A percentile compares a stretch with the other conserved stretches of the same genome.
phyloP scores from a whole-genome alignment of 192 early-diverging fungal species.

The Coemansia interrupta region DNA sequence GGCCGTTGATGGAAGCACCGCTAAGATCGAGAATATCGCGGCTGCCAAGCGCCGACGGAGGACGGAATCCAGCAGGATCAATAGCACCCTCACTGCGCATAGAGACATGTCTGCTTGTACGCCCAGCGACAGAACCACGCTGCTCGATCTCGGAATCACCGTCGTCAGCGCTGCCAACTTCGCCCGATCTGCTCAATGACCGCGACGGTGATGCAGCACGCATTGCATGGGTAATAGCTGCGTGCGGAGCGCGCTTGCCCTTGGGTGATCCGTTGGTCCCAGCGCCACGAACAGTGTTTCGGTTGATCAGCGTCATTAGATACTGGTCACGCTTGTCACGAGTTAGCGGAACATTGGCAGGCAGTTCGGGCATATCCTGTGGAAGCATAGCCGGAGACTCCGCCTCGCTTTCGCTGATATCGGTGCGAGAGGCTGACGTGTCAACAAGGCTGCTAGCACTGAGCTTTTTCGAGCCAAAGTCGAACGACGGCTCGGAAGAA shows the following conservation, averaged over 20 bases:
- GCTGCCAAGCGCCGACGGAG: constrained; percentile 18
- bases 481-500: constrained; percentile 9
- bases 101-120: constrained; percentile 21
- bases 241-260: constrained; percentile 24
- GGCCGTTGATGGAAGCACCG: constrained; percentile 39
- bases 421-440: background rate
- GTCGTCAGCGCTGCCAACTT: constrained; percentile 16
- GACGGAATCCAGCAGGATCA: constrained; percentile 18
- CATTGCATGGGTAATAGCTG: constrained; percentile 26
- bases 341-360: constrained; percentile 39
- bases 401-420: constrained; percentile 14
- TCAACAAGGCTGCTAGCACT: constrained; percentile 12
- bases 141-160: constrained; percentile 18
- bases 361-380: constrained; percentile 4
- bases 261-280: constrained; percentile 11
- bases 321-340: constrained; percentile 53
- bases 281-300: constrained; percentile 38
- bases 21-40: constrained; percentile 30
- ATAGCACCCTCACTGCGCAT: constrained; percentile 44
- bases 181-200: constrained; percentile 5
- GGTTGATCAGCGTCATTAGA: constrained; percentile 47
- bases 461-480: constrained; percentile 11
- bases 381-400: constrained; percentile 4
- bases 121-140: constrained; percentile 3
- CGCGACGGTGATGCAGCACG: constrained; percentile 33